Base-by-base conservation (phyloP, 2,329 filamentous ascomycete species). In the Coleophoma cylindrospora region DNA sequence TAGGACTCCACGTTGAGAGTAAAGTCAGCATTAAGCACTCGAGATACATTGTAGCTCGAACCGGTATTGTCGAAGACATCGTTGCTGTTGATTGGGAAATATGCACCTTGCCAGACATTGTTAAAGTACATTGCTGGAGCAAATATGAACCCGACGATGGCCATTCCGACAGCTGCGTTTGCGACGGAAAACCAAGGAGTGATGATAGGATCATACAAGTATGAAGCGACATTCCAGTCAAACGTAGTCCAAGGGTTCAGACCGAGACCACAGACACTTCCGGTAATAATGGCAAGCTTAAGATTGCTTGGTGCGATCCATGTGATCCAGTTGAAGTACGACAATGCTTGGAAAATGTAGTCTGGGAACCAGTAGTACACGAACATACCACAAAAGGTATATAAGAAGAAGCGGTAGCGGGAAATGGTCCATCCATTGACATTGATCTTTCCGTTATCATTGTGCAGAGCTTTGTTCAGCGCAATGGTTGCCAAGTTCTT, bases 21-120 rank as follows among this genome's bases (percentile, higher is more conserved):
- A 47, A 55, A 61, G n/a, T 62, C 50, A 2, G 54, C 41, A n/a
- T 54, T 63, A 21, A 65, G 52, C 13, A 65, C 51, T 27, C 52
- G 47, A 32, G 33, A 53, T 34, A 61, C 60, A 40, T 63, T 64
- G 50, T 64, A 65, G 47, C 43, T 40, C 7, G 51, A 19, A 7
- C 60, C 62, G 2, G 47, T 52, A 21, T 50, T 43, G 47, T 63
- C 62, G n/a, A 3, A 47, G 3, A 47, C 34, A 47, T 71, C 72
- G 1, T 83, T 80, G 61, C 87, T 84, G 63, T 76, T 76, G 57
- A 75, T 74, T 9, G 74, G 74, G 6, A 76, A 62, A 37, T 72
- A 76, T 0, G 65, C 70, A 0, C 71, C 67, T 48, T 68, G 65
- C 52, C 67, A 70, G n/a, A 68, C 68, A 43, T 48, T 48, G 47